Evolutionary conservation across 768 basidiomycete species (phyloP).

Genomic region (Russula brevipes): DNA sequence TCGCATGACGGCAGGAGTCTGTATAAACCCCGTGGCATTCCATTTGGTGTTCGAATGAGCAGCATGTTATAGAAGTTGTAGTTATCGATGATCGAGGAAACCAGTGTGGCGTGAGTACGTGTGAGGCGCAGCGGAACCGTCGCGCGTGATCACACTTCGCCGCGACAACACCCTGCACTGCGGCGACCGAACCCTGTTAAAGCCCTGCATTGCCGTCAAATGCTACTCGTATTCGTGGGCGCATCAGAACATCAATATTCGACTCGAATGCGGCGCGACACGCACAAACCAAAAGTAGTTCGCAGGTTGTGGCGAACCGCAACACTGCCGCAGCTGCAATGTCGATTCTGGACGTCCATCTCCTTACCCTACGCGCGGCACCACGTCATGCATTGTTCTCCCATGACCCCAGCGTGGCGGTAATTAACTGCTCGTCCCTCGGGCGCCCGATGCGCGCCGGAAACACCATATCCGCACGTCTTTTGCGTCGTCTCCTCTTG

Average conservation of each 20-base stretch:
- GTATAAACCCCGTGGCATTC: neutral
- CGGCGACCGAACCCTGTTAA: too few relatives aligned
- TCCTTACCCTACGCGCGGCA: neutral
- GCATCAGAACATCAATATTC: too few relatives aligned
- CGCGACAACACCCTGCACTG: too few relatives aligned
- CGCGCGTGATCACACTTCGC: neutral
- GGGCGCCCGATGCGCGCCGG: neutral
- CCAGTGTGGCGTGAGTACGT: neutral
- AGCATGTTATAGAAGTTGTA: neutral
- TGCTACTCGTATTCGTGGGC: too few relatives aligned
- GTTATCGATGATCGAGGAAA: neutral
- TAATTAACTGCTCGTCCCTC: neutral
- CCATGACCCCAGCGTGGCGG: neutral
- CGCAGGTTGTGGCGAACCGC: neutral
- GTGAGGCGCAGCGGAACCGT: neutral
- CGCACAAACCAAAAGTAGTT: neutral
- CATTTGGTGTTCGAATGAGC: neutral
- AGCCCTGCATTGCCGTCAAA: too few relatives aligned
- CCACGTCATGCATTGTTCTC: neutral
- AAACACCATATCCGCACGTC: neutral
- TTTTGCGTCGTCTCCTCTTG: neutral
- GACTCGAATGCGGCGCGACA: too few relatives aligned
- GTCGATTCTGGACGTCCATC: neutral
- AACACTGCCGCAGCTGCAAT: neutral
- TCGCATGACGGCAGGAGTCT: slow-evolving; percentile 4